These are phyloP conservation scores for Raddia guianensis DNA, from an alignment of 176 grass and related monocot species.

Conservation along the genomic window DNA sequence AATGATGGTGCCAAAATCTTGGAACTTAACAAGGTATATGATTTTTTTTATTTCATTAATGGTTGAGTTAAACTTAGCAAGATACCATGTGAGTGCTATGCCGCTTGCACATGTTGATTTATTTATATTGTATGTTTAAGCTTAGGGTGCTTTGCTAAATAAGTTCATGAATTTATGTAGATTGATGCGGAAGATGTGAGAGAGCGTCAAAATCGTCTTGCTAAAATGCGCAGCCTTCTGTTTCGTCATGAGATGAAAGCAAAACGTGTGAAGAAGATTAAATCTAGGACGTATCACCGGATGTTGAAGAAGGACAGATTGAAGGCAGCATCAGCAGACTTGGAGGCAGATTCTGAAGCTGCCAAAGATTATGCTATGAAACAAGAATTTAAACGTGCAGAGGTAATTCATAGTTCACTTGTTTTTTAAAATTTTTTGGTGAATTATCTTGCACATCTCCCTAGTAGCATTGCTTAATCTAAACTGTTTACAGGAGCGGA, in stretches of 20 bases:
- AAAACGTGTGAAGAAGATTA: conserved; percentile 95
- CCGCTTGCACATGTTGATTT: neutral
- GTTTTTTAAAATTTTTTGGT: conserved; percentile 4
- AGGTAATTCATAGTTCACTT: conserved; percentile 47
- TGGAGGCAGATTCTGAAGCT: conserved; percentile 77
- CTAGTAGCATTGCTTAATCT: neutral
- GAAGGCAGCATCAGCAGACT: conserved; percentile 62
- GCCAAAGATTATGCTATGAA: conserved; percentile 75
- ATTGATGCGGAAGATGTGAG: conserved; percentile 75
- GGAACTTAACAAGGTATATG: conserved; percentile 86
- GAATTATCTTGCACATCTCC: neutral
- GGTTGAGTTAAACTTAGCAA: conserved; percentile 10
- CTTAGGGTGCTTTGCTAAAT: conserved; percentile 18
- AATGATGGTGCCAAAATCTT: conserved; percentile 89
- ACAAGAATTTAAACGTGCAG: conserved; percentile 86
- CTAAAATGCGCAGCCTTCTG: conserved; percentile 98
- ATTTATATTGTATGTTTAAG: conserved; percentile 21
- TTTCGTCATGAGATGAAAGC: conserved; percentile 92
- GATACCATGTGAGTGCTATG: neutral
- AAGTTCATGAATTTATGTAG: conserved; percentile 52
- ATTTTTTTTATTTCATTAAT: conserved; percentile 2
- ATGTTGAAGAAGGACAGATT: conserved; percentile 84
- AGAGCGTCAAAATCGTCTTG: conserved; percentile 76
- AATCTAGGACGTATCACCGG: conserved; percentile 94
- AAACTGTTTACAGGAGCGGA: conserved; percentile 67